A percentile compares a stretch with the other conserved stretches of the same genome.
These are phyloP conservation scores for Monilinia laxa DNA, from an alignment of 2,329 filamentous ascomycete species.

Conservation along the genomic window DNA sequence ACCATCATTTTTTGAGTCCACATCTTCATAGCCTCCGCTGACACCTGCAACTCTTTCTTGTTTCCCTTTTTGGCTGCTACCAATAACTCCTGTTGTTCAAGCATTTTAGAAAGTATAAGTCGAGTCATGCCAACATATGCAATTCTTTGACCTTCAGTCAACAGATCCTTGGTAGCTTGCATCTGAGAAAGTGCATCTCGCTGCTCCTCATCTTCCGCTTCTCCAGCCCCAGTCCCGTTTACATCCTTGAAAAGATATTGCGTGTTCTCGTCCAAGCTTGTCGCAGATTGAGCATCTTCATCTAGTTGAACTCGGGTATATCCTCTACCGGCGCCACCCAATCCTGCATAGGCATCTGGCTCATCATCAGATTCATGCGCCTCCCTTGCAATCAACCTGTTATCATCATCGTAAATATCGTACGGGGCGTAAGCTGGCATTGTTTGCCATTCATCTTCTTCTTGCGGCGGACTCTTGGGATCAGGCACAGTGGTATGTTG, in stretches of 20 bases:
- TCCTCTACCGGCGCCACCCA: conserved; percentile 89
- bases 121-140: conserved; percentile 92
- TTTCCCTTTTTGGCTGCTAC: conserved; percentile 55
- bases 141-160: conserved; percentile 93
- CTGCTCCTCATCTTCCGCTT: conserved; percentile 72
- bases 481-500: conserved; percentile 65
- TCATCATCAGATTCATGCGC: conserved; percentile 67
- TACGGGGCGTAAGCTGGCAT: conserved; percentile 94
- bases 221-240: conserved; percentile 57
- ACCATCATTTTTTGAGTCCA: conserved; percentile 99
- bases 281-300: conserved; percentile 89
- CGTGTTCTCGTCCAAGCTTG: conserved; percentile 96
- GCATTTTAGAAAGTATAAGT: conserved; percentile 76
- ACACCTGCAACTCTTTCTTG: conserved; percentile 69
- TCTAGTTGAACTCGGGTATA: conserved; percentile 95
- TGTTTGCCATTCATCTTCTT: conserved; percentile 79
- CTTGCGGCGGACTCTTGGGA: conserved; percentile 52
- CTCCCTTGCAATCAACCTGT: conserved; percentile 80
- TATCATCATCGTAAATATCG: conserved; percentile 94
- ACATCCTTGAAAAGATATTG: conserved; percentile 87
- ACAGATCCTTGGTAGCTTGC: conserved; percentile 90
- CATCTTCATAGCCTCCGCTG: conserved; percentile 81
- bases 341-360: conserved; percentile 67
- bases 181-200: conserved; percentile 86
- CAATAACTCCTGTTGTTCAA: conserved; percentile 63